Base-by-base conservation (phyloP, 176 grass and related monocot genomes). In the Neostapfia colusana region DNA sequence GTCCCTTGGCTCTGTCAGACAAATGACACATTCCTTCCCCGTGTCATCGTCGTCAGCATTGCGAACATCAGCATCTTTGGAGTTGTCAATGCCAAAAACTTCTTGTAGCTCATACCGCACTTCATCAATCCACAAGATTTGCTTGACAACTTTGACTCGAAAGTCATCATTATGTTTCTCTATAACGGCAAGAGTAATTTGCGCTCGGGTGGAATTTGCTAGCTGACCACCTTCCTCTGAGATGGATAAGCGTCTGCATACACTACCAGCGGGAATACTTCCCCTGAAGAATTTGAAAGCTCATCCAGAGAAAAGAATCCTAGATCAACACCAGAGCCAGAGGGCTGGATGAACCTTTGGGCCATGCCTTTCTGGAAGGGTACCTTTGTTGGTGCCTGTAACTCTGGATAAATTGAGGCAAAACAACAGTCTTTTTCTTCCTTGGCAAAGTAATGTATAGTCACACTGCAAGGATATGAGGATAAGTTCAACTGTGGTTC, bases 11-110 rank as follows among this genome's bases (percentile, higher is more conserved):
- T 99, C 95, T 37, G 91, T 88, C 85, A 99, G 82, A 87, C 95
- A 99, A 69, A 99, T 95, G 48, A 99, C 95, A 63, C 95, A 99
- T 63, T 99, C 95, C 74, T 99, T 99, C 55, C 89, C 95, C 44
- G 39, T 41, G 36, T 90, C 95, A 67, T 82, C 73, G 59, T 81
- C 77, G 43, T 92, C 83, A 17, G 76, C 55, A 73, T 83, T 40
- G 5, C 43, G 67, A 36, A 88, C 80, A 82, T 90, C 82, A 23
- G 58, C 18, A 81, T 90, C 92, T 0, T 34, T 61, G 28, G 88
- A 88, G 81, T 79, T 95, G 34, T 82, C 89, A 65, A 95, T 75
- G 15, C 95, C 95, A 64, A 87, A 99, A 55, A 99, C 90, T 73
- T 95, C 95, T 87, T 90, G 89, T 56, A 99, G 78, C 17, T 99